A percentile compares a stretch with the other conserved stretches of the same genome.
These are phyloP conservation scores for Ustilago vetiveriae DNA, from an alignment of 1,284 basidiomycete species.

Conservation along the genomic window DNA sequence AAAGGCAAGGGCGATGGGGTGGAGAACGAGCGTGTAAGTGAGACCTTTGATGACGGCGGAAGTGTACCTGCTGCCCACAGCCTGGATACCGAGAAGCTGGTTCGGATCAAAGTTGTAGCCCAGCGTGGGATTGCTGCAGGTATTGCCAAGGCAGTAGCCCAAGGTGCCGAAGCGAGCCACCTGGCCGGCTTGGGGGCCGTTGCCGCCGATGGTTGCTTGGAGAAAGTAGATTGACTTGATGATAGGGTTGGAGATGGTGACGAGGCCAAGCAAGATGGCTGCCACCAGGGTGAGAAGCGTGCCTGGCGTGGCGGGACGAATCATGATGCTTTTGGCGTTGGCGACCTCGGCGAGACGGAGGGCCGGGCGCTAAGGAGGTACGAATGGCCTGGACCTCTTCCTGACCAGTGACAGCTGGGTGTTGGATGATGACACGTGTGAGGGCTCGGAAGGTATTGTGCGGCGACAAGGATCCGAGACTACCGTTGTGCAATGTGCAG, in stretches of 20 bases:
- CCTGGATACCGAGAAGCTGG: slow-evolving; percentile 51
- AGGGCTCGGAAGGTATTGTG: neutral
- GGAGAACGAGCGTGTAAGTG: slow-evolving; percentile 61
- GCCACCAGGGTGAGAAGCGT: slow-evolving; percentile 56
- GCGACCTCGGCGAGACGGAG: neutral
- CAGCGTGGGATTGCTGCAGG: slow-evolving; percentile 47
- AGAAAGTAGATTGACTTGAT: slow-evolving; percentile 61
- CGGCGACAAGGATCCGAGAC: slow-evolving; percentile 8
- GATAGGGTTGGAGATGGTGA: slow-evolving; percentile 58
- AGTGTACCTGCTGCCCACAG: slow-evolving; percentile 47
- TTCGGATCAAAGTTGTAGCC: slow-evolving; percentile 59
- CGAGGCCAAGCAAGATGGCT: slow-evolving; percentile 53
- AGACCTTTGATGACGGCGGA: slow-evolving; percentile 55
- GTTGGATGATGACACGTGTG: no score
- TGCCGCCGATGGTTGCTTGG: slow-evolving; percentile 45
- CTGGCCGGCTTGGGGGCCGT: slow-evolving; percentile 35
- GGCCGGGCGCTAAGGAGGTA: neutral
- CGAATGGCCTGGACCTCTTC: no score
- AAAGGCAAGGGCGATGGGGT: slow-evolving; percentile 52
- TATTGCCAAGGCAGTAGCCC: slow-evolving; percentile 53
- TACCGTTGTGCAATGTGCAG: neutral
- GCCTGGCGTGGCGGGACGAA: slow-evolving; percentile 53
- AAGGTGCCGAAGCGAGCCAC: slow-evolving; percentile 46
- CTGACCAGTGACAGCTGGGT: no score
- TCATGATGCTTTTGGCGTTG: slow-evolving; percentile 18